These are phyloP conservation scores for Cyberlindnera misumaiensis DNA, from an alignment of 805 yeast species.

Conservation along the genomic window DNA sequence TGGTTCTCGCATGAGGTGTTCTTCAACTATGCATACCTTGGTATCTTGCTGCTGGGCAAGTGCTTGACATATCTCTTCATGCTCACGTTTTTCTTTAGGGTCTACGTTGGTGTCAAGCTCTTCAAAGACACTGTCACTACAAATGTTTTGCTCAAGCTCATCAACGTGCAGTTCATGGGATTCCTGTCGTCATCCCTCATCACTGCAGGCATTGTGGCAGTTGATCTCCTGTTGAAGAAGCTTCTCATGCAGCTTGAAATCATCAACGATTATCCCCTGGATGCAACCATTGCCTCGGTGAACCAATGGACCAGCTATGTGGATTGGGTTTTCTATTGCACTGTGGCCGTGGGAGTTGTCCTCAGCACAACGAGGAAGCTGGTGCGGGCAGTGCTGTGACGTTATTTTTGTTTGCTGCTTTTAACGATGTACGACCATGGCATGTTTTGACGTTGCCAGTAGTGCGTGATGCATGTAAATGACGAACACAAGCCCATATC, in stretches of 20 bases:
- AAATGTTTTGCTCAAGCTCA: slow-evolving; percentile 13
- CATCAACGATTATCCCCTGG: slow-evolving; percentile 2
- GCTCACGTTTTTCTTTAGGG: slow-evolving; percentile 13
- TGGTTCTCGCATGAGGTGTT: slow-evolving; percentile 7
- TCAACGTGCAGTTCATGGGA: slow-evolving; percentile 17
- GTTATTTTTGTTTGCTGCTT: too few species aligned
- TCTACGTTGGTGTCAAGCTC: slow-evolving; percentile 16
- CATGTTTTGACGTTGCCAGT: too few species aligned
- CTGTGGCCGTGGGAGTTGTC: slow-evolving; percentile 10
- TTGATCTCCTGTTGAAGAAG: slow-evolving; percentile 9
- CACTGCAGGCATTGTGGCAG: slow-evolving; percentile 7
- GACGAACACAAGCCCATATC: too few species aligned
- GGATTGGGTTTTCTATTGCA: slow-evolving; percentile 11
- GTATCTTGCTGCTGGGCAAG: slow-evolving; percentile 12
- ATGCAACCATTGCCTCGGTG: slow-evolving; percentile 1
- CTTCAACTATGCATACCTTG: slow-evolving; percentile 11
- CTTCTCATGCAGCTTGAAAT: slow-evolving; percentile 7
- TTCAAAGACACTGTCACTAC: slow-evolving; percentile 12
- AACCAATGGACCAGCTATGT: slow-evolving; percentile 3
- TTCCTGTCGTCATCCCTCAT: slow-evolving; percentile 12
- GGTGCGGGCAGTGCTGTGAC: not conserved
- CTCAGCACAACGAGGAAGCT: slow-evolving; percentile 6
- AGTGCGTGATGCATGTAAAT: too few species aligned
- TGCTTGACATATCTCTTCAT: slow-evolving; percentile 12
- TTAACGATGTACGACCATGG: too few species aligned